Percentiles rank a stretch among this genome's conserved stretches.
phyloP scores from a whole-genome alignment of 2,329 filamentous ascomycete genomes.

The Exophiala mesophila region DNA sequence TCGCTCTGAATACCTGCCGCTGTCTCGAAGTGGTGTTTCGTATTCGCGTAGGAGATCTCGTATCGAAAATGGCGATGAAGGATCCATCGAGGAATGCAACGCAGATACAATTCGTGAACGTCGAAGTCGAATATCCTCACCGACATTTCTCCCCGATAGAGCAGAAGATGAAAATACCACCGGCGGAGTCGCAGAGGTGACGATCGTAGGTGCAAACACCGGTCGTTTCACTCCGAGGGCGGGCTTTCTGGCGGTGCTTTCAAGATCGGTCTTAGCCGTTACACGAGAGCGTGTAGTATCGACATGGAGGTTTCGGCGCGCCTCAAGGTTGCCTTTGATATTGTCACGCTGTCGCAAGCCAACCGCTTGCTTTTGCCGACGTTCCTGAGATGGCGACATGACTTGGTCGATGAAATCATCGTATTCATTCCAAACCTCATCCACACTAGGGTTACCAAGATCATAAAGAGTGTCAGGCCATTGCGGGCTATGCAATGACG shows the following conservation, averaged over 20 bases:
- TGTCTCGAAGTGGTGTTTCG: slow-evolving; percentile 32
- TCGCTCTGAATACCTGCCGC: slow-evolving; percentile 23
- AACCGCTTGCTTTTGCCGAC: slow-evolving; percentile 3
- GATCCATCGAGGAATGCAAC: slow-evolving; percentile 45
- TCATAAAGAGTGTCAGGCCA: background rate
- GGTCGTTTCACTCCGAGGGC: slow-evolving; percentile 25
- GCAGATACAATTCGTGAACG: slow-evolving; percentile 49
- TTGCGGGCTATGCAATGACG: background rate
- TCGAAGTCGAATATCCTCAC: slow-evolving; percentile 35
- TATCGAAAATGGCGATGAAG: slow-evolving; percentile 50
- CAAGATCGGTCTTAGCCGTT: too few species aligned
- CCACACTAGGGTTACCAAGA: slow-evolving; percentile 34
- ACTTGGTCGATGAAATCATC: slow-evolving; percentile 78
- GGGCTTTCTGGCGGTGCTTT: too few species aligned
- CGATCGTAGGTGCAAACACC: slow-evolving; percentile 29
- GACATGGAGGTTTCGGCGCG: too few species aligned
- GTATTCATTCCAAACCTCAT: slow-evolving; percentile 93
- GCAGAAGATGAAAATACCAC: slow-evolving; percentile 14
- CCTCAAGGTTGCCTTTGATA: too few species aligned
- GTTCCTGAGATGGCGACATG: slow-evolving; percentile 41
- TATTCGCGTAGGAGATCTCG: slow-evolving; percentile 52
- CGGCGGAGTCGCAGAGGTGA: slow-evolving; percentile 9
- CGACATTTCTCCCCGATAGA: slow-evolving; percentile 8
- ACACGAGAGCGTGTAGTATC: too few species aligned
- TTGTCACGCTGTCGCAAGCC: too few species aligned